Conservation (phyloP, 768 basidiomycete species). For the Xerocomellus dryophilus region DNA sequence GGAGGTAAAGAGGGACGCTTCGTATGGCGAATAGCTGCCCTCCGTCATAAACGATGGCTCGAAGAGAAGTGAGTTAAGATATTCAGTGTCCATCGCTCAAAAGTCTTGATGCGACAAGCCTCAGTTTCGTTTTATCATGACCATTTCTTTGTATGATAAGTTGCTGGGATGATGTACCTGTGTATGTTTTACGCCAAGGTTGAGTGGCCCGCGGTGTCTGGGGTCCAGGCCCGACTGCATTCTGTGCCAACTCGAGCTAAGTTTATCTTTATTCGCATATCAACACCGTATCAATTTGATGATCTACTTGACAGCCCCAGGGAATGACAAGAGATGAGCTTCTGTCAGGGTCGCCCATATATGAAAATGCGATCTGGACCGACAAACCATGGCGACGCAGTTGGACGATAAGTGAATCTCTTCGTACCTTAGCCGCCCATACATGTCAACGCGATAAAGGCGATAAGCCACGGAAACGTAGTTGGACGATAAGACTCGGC, state of each 20-base stretch:
- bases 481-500: not conserved
- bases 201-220: not conserved
- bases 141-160: not conserved
- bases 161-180: too few relatives aligned
- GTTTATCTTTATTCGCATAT: too few relatives aligned
- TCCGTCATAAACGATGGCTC: not conserved
- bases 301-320: too few relatives aligned
- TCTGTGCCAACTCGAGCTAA: too few relatives aligned
- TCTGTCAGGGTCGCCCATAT: too few relatives aligned
- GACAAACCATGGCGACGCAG: not conserved
- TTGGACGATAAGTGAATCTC: not conserved
- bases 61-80: not conserved
- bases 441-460: too few relatives aligned
- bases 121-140: not conserved
- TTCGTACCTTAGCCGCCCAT: too few relatives aligned
- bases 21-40: constrained; percentile 6
- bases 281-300: too few relatives aligned
- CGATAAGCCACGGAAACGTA: not conserved
- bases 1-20: constrained; percentile 9
- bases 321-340: too few relatives aligned
- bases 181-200: not conserved
- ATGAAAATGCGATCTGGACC: too few relatives aligned
- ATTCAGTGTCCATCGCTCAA: constrained; percentile 3
- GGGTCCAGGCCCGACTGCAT: not conserved
- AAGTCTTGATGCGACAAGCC: not conserved